A percentile compares a stretch with the other conserved stretches of the same genome.
Conservation (phyloP, 1,284 basidiomycete species). For the Pseudozyma sp. region DNA sequence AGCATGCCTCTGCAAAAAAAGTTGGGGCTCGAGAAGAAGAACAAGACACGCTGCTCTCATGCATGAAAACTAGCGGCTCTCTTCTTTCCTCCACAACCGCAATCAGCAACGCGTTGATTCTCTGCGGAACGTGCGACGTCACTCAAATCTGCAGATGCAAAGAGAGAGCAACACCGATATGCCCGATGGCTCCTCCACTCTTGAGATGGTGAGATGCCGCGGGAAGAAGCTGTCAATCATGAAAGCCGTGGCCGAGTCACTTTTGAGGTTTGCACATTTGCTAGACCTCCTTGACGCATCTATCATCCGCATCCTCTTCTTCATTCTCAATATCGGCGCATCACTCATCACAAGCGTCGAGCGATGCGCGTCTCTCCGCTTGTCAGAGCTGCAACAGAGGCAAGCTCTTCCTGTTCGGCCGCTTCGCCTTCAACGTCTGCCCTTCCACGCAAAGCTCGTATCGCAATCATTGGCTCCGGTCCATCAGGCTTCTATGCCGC, state of each 20-base stretch:
- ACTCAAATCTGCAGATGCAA: conserved; percentile 2
- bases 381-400: conserved; percentile 12
- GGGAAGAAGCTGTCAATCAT: conserved; percentile 7
- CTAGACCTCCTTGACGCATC: no score
- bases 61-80: conserved; percentile 2
- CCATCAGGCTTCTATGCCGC: conserved; percentile 96
- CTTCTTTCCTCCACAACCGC: conserved; percentile 20
- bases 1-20: conserved; percentile 6
- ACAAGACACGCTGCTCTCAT: not conserved
- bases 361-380: conserved; percentile 17
- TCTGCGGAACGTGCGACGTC: conserved; percentile 13
- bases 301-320: no score
- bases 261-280: not conserved
- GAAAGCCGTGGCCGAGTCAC: conserved; percentile 3
- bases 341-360: not conserved
- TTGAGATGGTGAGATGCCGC: conserved; percentile 9
- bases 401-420: not conserved
- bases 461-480: conserved; percentile 88
- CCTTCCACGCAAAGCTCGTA: conserved; percentile 38
- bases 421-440: conserved; percentile 5
- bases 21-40: conserved; percentile 13
- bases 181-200: conserved; percentile 7
- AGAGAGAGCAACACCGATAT: not conserved
- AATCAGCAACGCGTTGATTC: not conserved
- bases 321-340: no score